Evolutionary conservation across 177 flowering plant genomes (phyloP), one percentile per base, ranked within the genome.

Genomic region (Vitis hybrid): DNA sequence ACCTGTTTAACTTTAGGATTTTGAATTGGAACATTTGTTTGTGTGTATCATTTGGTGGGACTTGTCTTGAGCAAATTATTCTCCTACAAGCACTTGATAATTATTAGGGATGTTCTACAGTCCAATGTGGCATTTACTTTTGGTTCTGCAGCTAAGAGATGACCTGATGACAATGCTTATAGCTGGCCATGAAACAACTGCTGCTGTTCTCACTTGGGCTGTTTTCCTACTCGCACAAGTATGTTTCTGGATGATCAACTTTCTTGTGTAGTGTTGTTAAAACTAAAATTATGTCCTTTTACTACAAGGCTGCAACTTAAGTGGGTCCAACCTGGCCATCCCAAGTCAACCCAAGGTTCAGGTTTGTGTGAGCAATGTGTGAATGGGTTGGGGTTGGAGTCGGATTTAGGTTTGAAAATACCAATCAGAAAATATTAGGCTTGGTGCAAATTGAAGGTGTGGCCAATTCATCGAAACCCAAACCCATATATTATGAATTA

Each of bases 181-280:
- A 76, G 99, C 99, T 79, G 99, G 99, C 66, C 99, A 95, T 86
- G 99, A 95, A 83, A 95, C 98, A 72, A 95, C 99, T 12, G 98
- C 97, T 60, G 98, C 99, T 64, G 99, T 95, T 78, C 99, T 95
- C 77, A 95, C 99, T 13, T 95, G 99, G 99, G 87, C 97, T 70
- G 82, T 90, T 80, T 95, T 85, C 79, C 86, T 95, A 15, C 97
- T 95, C 66, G 93, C 98, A 3, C 97, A 93, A 78, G 99, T 91
- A 85, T 70, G 81, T 54, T 57, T 67, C 34, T 19, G 11, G 11
- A 10, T 55, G 45, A 30, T 60, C 48, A 45, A 18, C 21, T 17
- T 23, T 59, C 21, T 39, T 39, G 45, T 21, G 26, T 59, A 18
- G 23, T 11, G 0, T 1, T 3, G 17, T 17, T 59, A 18, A 59